Percentiles rank a stretch among this genome's conserved stretches.
phyloP scores from a whole-genome alignment of 1,284 basidiomycete species.

The Moesziomyces globuligerus region DNA sequence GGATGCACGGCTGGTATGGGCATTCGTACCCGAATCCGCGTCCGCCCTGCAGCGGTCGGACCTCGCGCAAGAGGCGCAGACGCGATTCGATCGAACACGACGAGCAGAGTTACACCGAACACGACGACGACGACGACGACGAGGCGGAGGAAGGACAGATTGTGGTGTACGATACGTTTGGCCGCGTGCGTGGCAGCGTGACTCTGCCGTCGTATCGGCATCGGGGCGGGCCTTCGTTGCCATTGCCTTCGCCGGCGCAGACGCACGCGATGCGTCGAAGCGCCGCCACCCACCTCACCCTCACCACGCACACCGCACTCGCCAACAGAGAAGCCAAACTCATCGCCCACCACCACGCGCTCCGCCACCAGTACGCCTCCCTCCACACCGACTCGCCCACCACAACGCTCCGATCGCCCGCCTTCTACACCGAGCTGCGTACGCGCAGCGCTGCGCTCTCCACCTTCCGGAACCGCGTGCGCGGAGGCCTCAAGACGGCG shows the following conservation, averaged over 20 bases:
- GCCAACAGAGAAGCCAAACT: constrained; percentile 3
- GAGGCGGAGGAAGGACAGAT: constrained; percentile 5
- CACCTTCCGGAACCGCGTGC: background rate
- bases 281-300: background rate
- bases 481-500: background rate
- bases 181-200: constrained; percentile 15
- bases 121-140: constrained; percentile 1
- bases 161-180: constrained; percentile 33
- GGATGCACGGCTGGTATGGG: constrained; percentile 29
- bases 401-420: background rate
- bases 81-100: background rate
- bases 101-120: background rate
- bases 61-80: constrained; percentile 2
- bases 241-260: constrained; percentile 20
- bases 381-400: background rate
- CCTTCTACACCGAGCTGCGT: constrained; percentile 3
- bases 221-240: constrained; percentile 13
- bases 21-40: constrained; percentile 11
- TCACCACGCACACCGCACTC: background rate
- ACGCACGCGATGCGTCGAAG: constrained; percentile 9
- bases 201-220: constrained; percentile 7
- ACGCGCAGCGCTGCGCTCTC: background rate
- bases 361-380: background rate
- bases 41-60: background rate
- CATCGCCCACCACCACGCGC: background rate